phyloP scores from a whole-genome alignment of 2,329 filamentous ascomycete genomes.

The Fonsecaea monophora region DNA sequence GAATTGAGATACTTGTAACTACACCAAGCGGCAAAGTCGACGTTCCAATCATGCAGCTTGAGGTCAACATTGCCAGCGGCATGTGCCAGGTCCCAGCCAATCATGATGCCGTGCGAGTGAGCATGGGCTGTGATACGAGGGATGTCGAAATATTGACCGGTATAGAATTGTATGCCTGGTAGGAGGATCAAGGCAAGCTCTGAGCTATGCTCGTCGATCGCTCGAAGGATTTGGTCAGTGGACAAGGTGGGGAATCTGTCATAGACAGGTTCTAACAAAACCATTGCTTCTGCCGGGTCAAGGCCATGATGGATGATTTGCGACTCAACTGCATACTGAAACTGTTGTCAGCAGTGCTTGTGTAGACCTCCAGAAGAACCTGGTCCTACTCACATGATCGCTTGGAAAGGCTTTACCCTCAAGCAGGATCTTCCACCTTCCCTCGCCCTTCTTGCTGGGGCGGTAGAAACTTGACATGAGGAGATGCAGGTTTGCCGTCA shows the following conservation, averaged over 20 bases:
- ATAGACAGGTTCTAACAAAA: conserved; percentile 71
- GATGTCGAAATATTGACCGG: conserved; percentile 87
- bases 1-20: conserved; percentile 96
- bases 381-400: conserved; percentile 68
- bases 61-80: conserved; percentile 84
- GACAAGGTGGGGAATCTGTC: conserved; percentile 63
- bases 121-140: conserved; percentile 78
- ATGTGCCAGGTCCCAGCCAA: conserved; percentile 80
- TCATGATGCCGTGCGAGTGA: conserved; percentile 70
- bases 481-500: conserved; percentile 82
- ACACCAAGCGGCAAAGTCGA: conserved; percentile 92
- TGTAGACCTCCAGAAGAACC: not conserved
- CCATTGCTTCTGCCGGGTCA: conserved; percentile 70
- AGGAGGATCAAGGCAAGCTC: conserved; percentile 78
- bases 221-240: conserved; percentile 72
- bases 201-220: conserved; percentile 76
- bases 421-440: conserved; percentile 78
- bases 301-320: conserved; percentile 76
- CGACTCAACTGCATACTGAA: conserved; percentile 79
- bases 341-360: not conserved
- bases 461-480: conserved; percentile 84
- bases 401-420: conserved; percentile 90
- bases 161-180: conserved; percentile 91
- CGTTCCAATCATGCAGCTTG: conserved; percentile 84
- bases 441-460: conserved; percentile 61